phyloP scores from a whole-genome alignment of 2,329 filamentous ascomycete genomes.

The Epichloe brachyelytri region DNA sequence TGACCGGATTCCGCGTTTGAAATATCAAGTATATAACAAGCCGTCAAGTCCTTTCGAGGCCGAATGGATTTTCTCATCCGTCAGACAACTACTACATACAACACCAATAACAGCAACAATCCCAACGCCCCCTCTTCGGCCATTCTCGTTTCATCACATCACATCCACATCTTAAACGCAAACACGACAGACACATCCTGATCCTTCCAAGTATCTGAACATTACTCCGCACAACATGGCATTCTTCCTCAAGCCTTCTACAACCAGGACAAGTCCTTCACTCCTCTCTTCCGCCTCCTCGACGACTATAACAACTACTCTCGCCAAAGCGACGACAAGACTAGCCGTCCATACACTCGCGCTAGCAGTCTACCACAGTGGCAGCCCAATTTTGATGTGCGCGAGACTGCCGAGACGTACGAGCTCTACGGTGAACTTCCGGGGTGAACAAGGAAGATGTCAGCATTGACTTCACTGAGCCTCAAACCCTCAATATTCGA shows the following conservation, averaged over 20 bases:
- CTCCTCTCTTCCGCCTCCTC: conserved; percentile 50
- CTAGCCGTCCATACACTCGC: conserved; percentile 14
- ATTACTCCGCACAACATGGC: conserved; percentile 36
- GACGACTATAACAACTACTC: conserved; percentile 50
- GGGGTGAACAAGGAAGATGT: conserved; percentile 64
- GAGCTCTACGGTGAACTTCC: conserved; percentile 69
- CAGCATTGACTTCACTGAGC: conserved; percentile 66
- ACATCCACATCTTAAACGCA: neutral
- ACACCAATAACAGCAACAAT: neutral
- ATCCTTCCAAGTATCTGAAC: conserved; percentile 10
- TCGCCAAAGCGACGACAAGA: conserved; percentile 20
- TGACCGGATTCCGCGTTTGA: neutral
- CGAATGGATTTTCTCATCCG: neutral
- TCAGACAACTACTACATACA: neutral
- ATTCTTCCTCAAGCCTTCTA: conserved; percentile 43
- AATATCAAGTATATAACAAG: too few relatives aligned
- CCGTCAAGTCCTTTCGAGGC: too few relatives aligned
- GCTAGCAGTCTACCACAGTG: conserved; percentile 37
- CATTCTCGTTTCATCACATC: neutral
- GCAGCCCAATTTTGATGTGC: conserved; percentile 67
- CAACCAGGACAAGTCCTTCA: conserved; percentile 38
- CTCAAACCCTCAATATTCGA: conserved; percentile 57
- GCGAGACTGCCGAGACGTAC: conserved; percentile 54
- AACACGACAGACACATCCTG: neutral
- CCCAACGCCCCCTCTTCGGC: neutral